A percentile compares a stretch with the other conserved stretches of the same genome.
Evolutionary conservation across 352 stramenopile species (phyloP).

Genomic region (Saprolegnia parasitica): DNA sequence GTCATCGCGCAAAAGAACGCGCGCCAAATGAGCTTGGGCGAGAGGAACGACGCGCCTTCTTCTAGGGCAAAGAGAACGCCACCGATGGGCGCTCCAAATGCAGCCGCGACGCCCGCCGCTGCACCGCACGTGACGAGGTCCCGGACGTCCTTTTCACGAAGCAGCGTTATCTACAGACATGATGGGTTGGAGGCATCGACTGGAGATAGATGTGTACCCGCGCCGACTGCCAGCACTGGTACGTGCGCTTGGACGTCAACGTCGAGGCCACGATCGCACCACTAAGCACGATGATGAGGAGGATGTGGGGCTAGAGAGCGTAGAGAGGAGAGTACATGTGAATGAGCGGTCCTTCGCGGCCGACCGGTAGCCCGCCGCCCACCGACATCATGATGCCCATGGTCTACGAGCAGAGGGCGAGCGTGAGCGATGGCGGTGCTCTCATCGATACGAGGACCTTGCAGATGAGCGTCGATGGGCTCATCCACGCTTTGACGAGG

Average conservation of each 20-base stretch:
- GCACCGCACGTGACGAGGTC: slow-evolving; percentile 49
- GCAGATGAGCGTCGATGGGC: slow-evolving; percentile 15
- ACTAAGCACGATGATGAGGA: slow-evolving; percentile 15
- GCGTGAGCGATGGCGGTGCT: not conserved
- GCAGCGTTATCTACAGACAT: slow-evolving; percentile 21
- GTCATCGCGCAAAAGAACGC: slow-evolving; percentile 41
- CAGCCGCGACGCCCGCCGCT: slow-evolving; percentile 44
- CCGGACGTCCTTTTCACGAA: slow-evolving; percentile 35
- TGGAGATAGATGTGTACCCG: not conserved
- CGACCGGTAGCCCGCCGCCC: slow-evolving; percentile 39
- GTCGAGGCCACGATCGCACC: slow-evolving; percentile 27
- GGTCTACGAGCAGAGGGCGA: slow-evolving; percentile 27
- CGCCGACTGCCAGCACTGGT: slow-evolving; percentile 10
- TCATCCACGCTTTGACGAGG: slow-evolving; percentile 28
- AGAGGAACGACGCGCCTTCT: slow-evolving; percentile 41
- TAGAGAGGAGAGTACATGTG: slow-evolving; percentile 26
- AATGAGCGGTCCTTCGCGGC: slow-evolving; percentile 42
- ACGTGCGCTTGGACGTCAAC: slow-evolving; percentile 20
- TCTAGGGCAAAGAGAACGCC: slow-evolving; percentile 40
- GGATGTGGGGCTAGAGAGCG: not conserved
- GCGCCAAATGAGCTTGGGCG: slow-evolving; percentile 37
- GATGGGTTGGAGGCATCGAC: no score
- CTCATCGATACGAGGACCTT: not conserved
- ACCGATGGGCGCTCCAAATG: slow-evolving; percentile 60
- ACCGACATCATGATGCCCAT: slow-evolving; percentile 47